Percentiles rank a stretch among this genome's conserved stretches.
Evolutionary conservation across 441 rosid species (phyloP).

Genomic region (Adansonia madagascariensis): DNA sequence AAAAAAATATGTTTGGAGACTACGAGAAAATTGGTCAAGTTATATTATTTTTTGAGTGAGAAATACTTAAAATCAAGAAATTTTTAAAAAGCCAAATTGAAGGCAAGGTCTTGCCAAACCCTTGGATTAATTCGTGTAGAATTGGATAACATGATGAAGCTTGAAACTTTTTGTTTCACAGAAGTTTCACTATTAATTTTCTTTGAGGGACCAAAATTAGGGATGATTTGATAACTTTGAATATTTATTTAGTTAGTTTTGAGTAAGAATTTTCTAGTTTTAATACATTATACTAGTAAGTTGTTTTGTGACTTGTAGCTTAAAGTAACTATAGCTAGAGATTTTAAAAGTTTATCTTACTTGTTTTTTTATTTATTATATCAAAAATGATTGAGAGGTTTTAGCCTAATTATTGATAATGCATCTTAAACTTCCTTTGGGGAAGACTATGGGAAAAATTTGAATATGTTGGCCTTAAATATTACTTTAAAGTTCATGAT

Average conservation of each 20-base stretch:
- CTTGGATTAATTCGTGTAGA: slow-evolving; percentile 21
- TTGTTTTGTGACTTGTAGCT: neutral
- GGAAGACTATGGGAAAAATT: slow-evolving; percentile 31
- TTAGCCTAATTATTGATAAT: slow-evolving; percentile 48
- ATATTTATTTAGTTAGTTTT: slow-evolving; percentile 73
- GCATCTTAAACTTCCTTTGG: slow-evolving; percentile 34
- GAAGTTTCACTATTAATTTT: slow-evolving; percentile 72
- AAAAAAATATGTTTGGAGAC: too few species aligned
- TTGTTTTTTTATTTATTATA: slow-evolving; percentile 48
- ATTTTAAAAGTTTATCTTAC: neutral
- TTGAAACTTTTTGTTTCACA: slow-evolving; percentile 55
- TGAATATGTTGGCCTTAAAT: slow-evolving; percentile 38
- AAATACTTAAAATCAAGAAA: too few species aligned
- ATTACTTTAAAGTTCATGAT: slow-evolving; percentile 65
- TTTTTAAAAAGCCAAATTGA: too few species aligned
- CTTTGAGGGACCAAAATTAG: slow-evolving; percentile 63
- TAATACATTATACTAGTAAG: neutral
- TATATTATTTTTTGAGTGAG: too few species aligned
- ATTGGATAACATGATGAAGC: slow-evolving; percentile 28
- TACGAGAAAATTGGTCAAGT: too few species aligned
- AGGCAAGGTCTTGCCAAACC: too few species aligned
- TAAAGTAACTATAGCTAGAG: neutral
- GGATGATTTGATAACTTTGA: slow-evolving; percentile 69
- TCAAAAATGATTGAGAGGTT: slow-evolving; percentile 75
- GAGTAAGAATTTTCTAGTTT: neutral